Evolutionary conservation across 225 moss, liverwort and hornwort genomes (phyloP).

Genomic region (Pseudisothecium myosuroides): DNA sequence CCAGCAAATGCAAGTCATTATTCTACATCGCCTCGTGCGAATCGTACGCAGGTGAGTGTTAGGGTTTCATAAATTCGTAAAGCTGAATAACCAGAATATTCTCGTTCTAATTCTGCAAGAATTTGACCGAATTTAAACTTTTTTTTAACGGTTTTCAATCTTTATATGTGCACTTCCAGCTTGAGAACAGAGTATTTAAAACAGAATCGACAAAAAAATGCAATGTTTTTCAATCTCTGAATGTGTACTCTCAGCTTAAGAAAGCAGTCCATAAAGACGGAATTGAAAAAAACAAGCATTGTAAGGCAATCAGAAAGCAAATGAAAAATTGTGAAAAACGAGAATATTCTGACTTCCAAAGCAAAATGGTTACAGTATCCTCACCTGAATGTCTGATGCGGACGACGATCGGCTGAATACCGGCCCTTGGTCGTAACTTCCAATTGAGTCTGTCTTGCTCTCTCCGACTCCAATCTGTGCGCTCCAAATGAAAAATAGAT

Average conservation of each 20-base stretch:
- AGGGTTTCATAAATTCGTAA: not conserved
- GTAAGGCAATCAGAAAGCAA: not conserved
- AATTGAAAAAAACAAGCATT: not conserved
- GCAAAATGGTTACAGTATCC: not conserved
- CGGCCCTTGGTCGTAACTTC: conserved; percentile 7
- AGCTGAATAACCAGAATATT: not conserved
- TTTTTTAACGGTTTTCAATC: not conserved
- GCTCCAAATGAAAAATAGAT: not conserved
- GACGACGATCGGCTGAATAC: conserved; percentile 40
- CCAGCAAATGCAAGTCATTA: not conserved
- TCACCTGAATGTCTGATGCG: conserved; percentile 56
- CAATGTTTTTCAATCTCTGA: not conserved
- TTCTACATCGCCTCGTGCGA: not conserved
- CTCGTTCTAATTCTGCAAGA: not conserved
- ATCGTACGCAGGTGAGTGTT: not conserved
- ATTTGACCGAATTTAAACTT: not conserved
- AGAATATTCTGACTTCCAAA: not conserved
- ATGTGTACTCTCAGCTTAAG: not conserved
- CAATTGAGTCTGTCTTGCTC: conserved; percentile 7
- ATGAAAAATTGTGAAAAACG: too few species aligned
- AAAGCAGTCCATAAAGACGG: not conserved
- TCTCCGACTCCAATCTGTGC: conserved; percentile 12
- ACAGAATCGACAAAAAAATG: not conserved
- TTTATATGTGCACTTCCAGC: not conserved
- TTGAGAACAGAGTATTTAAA: not conserved